These are phyloP conservation scores for Termitomyces sp. DNA, from an alignment of 768 basidiomycete species.

Conservation along the genomic window DNA sequence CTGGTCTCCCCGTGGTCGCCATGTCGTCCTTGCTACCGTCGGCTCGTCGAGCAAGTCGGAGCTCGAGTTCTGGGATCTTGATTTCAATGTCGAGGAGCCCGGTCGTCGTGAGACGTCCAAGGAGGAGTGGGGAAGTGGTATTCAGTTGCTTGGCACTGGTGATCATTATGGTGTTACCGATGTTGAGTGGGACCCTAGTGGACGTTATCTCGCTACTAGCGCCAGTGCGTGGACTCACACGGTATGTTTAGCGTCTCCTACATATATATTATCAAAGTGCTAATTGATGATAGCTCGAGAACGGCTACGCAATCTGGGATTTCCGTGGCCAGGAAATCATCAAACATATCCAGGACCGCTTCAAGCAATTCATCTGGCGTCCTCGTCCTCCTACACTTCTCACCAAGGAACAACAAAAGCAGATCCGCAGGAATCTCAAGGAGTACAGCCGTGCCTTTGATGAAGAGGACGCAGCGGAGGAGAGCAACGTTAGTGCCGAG, in stretches of 20 bases:
- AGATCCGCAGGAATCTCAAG: slow-evolving; percentile 82
- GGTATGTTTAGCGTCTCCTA: slow-evolving; percentile 43
- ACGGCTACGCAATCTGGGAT: slow-evolving; percentile 96
- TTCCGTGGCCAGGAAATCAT: slow-evolving; percentile 96
- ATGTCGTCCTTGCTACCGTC: slow-evolving; percentile 93
- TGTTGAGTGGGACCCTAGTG: slow-evolving; percentile 97
- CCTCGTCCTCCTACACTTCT: slow-evolving; percentile 90
- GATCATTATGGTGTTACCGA: slow-evolving; percentile 99
- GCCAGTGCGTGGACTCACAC: slow-evolving; percentile 95
- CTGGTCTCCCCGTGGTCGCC: slow-evolving; percentile 96
- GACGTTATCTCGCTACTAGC: slow-evolving; percentile 88
- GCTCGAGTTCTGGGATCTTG: slow-evolving; percentile 98
- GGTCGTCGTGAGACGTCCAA: slow-evolving; percentile 47
- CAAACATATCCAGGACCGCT: slow-evolving; percentile 84
- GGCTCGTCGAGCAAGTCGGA: slow-evolving; percentile 95
- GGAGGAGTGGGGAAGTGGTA: slow-evolving; percentile 82
- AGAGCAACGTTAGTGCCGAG: slow-evolving; percentile 92
- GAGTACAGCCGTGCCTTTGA: slow-evolving; percentile 93
- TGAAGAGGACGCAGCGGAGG: slow-evolving; percentile 94
- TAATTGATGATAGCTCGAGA: slow-evolving; percentile 72
- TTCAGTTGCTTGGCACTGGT: slow-evolving; percentile 79
- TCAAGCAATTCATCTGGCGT: slow-evolving; percentile 99
- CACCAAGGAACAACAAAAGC: slow-evolving; percentile 82
- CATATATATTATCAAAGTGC: slow-evolving; percentile 7
- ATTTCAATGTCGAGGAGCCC: slow-evolving; percentile 71